A percentile compares a stretch with the other conserved stretches of the same genome.
Conservation (phyloP, 768 basidiomycete species). For the Gautieria morchelliformis region DNA sequence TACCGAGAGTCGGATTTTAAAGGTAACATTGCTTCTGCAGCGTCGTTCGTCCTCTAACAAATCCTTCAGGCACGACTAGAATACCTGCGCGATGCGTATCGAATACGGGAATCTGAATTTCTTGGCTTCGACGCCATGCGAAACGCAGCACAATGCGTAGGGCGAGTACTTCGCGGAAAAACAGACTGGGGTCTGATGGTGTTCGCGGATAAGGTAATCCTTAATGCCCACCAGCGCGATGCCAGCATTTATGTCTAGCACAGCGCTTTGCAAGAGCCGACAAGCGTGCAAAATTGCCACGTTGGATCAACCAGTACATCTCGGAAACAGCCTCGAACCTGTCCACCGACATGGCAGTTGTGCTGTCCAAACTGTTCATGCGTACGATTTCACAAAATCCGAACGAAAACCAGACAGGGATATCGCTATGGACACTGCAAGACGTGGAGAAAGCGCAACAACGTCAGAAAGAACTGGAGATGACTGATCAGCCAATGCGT, state of each 20-base stretch:
- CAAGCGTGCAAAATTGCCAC: conserved; percentile 90
- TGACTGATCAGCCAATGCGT: conserved; percentile 32
- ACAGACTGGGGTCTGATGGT: conserved; percentile 99
- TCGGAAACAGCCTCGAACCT: conserved; percentile 97
- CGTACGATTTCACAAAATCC: conserved; percentile 97
- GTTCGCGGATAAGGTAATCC: conserved; percentile 87
- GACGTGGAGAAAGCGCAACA: conserved; percentile 82
- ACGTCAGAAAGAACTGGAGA: conserved; percentile 61
- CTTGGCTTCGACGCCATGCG: conserved; percentile 99
- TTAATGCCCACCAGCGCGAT: neutral
- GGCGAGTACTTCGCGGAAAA: conserved; percentile 94
- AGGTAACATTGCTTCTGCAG: conserved; percentile 25
- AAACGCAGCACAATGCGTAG: conserved; percentile 98
- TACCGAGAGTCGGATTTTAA: conserved; percentile 94
- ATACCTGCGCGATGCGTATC: conserved; percentile 95
- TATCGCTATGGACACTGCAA: conserved; percentile 91
- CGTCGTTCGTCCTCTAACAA: too few species aligned
- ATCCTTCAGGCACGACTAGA: conserved; percentile 66
- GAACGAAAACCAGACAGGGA: conserved; percentile 89
- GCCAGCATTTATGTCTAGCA: neutral
- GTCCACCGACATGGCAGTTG: conserved; percentile 96
- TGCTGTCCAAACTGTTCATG: conserved; percentile 92
- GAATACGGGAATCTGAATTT: conserved; percentile 97
- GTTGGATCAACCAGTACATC: conserved; percentile 99
- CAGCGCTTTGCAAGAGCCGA: conserved; percentile 89